Evolutionary conservation across 805 yeast genomes (phyloP), one percentile per base, ranked within the genome.

Genomic region (Sugiyamaella americana): DNA sequence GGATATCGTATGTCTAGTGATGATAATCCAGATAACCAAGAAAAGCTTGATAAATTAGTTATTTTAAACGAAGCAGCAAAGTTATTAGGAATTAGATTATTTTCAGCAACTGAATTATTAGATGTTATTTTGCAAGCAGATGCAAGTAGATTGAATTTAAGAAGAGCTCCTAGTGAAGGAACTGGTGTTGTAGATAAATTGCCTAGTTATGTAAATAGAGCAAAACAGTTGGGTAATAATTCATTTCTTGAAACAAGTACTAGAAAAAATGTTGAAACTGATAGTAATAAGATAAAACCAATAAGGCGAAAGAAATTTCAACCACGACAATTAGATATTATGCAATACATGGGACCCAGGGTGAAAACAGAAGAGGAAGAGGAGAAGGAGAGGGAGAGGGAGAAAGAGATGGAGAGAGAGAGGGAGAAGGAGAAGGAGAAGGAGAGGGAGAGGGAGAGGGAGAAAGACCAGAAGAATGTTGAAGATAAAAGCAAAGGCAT

Each of bases 81-180:
- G 30, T 30, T 45, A 2, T 41, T 59, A 5, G 62, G 59, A 2
- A 34, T 52, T 2, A 52, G 52, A 37, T 40, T 58, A 2, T 47
- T 58, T 10, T 56, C 59, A 2, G 50, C 59, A 4, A 57, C 59
- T 16, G 65, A 63, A 40, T 48, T 67, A 29, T 54, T 60, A 22
- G 49, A 53, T 17, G 56, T 64, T 3, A 58, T 63, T 1, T 41
- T 54, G 6, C 41, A 54, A 1, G 45, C 57, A n/a, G 51, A 60
- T 35, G 37, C 41, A 6, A 16, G 38, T 4, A 37, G 17, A 16
- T 38, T 46, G 11, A 13, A 21, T 11, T n/a, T 13, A 22, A 30
- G 21, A 16, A 20, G 50, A 13, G 10, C 34, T n/a, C n/a, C 8
- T 26, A 13, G 13, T 8, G 32, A 26, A 8, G 32, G 32, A 8